Evolutionary conservation across 805 yeast species (phyloP), one percentile per base, ranked within the genome.

Genomic region (Barnettozyma populi): DNA sequence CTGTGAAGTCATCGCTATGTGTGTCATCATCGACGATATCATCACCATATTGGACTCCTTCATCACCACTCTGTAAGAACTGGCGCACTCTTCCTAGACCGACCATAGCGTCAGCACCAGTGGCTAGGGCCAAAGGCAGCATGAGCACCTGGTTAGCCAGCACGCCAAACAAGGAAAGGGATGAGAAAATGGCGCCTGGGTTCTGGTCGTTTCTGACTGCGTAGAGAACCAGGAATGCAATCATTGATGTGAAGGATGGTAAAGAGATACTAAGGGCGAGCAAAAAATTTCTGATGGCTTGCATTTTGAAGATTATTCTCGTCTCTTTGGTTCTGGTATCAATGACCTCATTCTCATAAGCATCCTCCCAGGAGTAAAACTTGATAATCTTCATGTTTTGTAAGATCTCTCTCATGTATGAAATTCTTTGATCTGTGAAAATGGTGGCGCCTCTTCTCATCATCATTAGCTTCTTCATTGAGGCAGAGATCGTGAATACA

Each of bases 361-460:
- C 87, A 24, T 72, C 73, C 66, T 89, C 96, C 96, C 96, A 88
- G 1, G 92, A 84, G 61, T 88, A 88, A 63, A 75, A 86, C 68
- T 88, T 88, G 66, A 88, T 84, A 62, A 84, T 75, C 56, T 79
- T 82, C 67, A 83, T 74, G 57, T 79, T 76, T 52, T 72, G 74
- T 51, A 83, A 65, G 29, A 81, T 75, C 60, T 83, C 90, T 57
- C 82, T 79, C 61, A 82, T 74, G 53, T 71, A 70, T 42, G 72
- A 66, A 23, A 86, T 82, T 59, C 95, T 75, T 21, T 66, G 57
- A 65, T 86, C 94, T 18, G 90, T 86, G 55, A 65, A 75, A 19
- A 69, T 66, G 51, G 78, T 78, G n/a, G 82, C 84, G 34, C 63
- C 63, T 41, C 64, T 68, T 59, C 96, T 76, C 58, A 73, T 70